Evolutionary conservation across 164 flowering plant genomes (phyloP).

Genomic region (Magnolia officinalis): DNA sequence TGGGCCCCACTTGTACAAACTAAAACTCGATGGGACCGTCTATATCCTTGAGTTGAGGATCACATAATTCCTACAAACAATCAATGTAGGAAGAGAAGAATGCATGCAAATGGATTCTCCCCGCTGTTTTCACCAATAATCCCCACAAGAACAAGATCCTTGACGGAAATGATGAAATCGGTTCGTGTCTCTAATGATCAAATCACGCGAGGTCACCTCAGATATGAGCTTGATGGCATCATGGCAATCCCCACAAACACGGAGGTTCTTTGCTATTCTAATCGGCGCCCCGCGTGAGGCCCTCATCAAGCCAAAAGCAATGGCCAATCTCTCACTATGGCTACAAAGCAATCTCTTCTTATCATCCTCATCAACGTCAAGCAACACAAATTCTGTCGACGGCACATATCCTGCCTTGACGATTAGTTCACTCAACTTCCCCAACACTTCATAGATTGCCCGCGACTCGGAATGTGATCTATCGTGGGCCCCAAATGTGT

Average conservation of each 20-base stretch:
- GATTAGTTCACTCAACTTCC: neutral
- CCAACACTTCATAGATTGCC: neutral
- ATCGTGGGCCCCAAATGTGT: slow-evolving; percentile 7
- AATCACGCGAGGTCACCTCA: neutral
- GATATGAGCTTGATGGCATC: slow-evolving; percentile 11
- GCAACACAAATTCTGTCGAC: slow-evolving; percentile 5
- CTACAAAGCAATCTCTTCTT: slow-evolving; percentile 5
- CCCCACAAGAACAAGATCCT: slow-evolving; percentile 10
- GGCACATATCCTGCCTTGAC: slow-evolving; percentile 9
- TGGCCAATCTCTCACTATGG: slow-evolving; percentile 14
- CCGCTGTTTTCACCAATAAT: slow-evolving; percentile 8
- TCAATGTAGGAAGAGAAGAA: neutral
- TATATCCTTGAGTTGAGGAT: no score
- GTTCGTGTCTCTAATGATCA: slow-evolving; percentile 12
- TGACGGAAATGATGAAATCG: slow-evolving; percentile 9
- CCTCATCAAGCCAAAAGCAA: slow-evolving; percentile 8
- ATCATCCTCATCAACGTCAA: slow-evolving; percentile 5
- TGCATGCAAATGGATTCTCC: neutral
- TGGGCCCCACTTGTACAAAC: neutral
- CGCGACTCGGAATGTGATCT: neutral
- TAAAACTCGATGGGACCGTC: no score
- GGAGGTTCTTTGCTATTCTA: slow-evolving; percentile 10
- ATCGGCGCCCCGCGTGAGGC: neutral
- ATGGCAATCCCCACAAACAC: slow-evolving; percentile 11
- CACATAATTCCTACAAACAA: no score